Evolutionary conservation across 306 rosid species (phyloP), one percentile per base, ranked within the genome.

Genomic region (Vicia villosa): DNA sequence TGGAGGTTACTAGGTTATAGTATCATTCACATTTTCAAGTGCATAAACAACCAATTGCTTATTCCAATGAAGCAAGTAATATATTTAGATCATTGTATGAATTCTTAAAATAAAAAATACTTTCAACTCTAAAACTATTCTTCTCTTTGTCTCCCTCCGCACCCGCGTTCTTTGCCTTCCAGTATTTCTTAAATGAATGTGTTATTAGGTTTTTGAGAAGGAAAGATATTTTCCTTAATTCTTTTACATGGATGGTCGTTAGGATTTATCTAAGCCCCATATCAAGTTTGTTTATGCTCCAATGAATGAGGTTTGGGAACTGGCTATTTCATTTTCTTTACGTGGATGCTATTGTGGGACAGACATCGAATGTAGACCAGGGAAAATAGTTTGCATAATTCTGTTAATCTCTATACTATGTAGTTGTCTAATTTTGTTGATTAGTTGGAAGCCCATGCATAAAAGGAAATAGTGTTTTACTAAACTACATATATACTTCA

Each of bases 1-100:
- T 73, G 63, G 70, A 26, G 10, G 38, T 34, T 34, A 34, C 38
- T 34, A 7, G 79, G 43, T 55, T 42, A 34, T 34, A 47, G 38
- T 46, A 43, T 66, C 41, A 26, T 43, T 49, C 32, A 28, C 50
- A 65, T 65, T 55, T 66, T 66, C 43, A 10, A 21, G 12, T 36
- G 21, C 17, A 5, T 40, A 74, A 32, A 2, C 15, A 28, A 41
- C 47, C 20, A 36, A 45, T 30, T 55, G 19, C 49, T 51, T 51
- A 16, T 40, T 64, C 37, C 66, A 17, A 4, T 45, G 10, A 37
- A 30, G 21, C 36, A 40, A 62, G 38, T n/a, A n/a, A n/a, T 41
- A 51, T 22, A 21, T 28, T 28, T 65, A 17, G 34, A 20, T 34
- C 41, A 7, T 50, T 12, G 36, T 60, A 14, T 52, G 72, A 74